Base-by-base conservation (phyloP, 805 yeast genomes). In the Wickerhamiella vanderwaltii region DNA sequence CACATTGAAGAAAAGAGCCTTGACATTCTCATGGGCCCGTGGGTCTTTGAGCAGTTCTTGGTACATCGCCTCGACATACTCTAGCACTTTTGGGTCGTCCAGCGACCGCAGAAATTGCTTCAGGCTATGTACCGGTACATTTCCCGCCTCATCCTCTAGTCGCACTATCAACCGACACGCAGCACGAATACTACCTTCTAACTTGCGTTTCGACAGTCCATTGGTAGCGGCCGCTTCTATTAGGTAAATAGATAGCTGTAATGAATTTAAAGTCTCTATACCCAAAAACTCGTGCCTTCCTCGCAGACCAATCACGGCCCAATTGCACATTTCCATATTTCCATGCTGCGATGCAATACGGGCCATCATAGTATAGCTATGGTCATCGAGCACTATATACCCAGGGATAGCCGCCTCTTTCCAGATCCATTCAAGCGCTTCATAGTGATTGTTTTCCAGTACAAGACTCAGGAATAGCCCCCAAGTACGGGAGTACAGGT, bases 401-500 rank as follows among this genome's bases (percentile, higher is more conserved):
- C 62, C 62, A 3, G 61, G 59, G 7, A 55, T 45, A 3, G 48
- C 49, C 4, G 57, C 61, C 9, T 44, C 35, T 12, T 47, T 43
- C 43, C 48, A 47, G 13, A 53, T 48, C 55, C 58, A 59, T 13
- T 48, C 44, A n/a, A 57, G 45, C 1, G 52, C 51, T 3, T 36
- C 45, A 38, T 54, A 53, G 45, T 54, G 48, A 13, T 29, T 25
- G 6, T 35, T 37, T 20, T 49, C 49, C 17, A 56, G 46, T 1
- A 51, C 51, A 3, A 47, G 44, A 9, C 54, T 46, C 9, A 54
- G 35, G 16, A 58, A 51, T 25, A 56, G 28, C 5, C 61, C 63
- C 61, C 62, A 58, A 1, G 58, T 52, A 9, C 63, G 50, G 0
- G 58, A 45, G 39, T 47, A 55, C 2, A 58, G 50, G 6, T 43